Evolutionary conservation across 345 rosid species (phyloP), one percentile per base, ranked within the genome.

Genomic region (Salix dunnii): DNA sequence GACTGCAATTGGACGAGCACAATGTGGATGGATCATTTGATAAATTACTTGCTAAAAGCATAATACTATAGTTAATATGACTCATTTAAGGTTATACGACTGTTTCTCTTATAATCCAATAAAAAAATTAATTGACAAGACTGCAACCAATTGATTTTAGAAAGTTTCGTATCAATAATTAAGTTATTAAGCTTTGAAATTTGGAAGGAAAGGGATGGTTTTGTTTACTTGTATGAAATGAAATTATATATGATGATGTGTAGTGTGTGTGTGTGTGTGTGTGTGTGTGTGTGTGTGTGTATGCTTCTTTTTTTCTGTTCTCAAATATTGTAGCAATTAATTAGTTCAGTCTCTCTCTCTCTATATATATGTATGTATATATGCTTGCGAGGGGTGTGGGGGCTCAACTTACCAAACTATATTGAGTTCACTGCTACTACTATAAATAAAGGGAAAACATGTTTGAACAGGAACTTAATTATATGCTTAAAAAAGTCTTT

Each of bases 401-500:
- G 46, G 46, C 46, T 9, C 14, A 42, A 8, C 46, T 10, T 42
- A 11, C 46, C 46, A 11, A 53, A 20, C 21, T 53, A 53, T n/a
- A 1, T n/a, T 20, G 61, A 21, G 61, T 21, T 53, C 27, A 21
- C 23, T 21, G 0, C 61, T 21, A 2, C 61, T 10, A 21, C 61
- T 21, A 36, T 7, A 7, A 53, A 53, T 8, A 21, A 53, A 55
- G 9, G 9, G 28, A 71, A 35, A 55, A 27, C 74, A 71, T 30
- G 65, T 71, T 71, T 71, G 74, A 71, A 33, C 74, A 21, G 58
- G 58, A 7, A 27, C 36, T 8, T 68, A 5, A 71, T 68, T 69
- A 67, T 51, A 28, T 63, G 35, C 61, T 35, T 28, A 27, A 67
- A 46, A 74, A 82, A 79, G 85, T 85, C 85, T 72, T 43, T 55